A percentile compares a stretch with the other conserved stretches of the same genome.
Conservation (phyloP, 805 yeast genomes). For the Candida incommunis region DNA sequence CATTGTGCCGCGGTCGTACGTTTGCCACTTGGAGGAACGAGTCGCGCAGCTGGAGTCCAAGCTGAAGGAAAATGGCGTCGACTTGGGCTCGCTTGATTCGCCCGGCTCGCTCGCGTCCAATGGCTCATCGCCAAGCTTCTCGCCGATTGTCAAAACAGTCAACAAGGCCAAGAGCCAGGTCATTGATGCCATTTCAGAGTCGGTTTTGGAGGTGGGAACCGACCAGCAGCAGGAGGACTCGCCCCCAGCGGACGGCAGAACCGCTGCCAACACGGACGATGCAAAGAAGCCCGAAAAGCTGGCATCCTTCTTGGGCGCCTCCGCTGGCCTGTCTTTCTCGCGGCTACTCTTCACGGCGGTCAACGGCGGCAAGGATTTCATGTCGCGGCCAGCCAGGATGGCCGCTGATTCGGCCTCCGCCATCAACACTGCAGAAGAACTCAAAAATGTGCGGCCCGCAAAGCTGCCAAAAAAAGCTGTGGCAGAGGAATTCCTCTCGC, state of each 20-base stretch:
- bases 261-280: not conserved
- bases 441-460: constrained; percentile 25
- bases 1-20: constrained; percentile 62
- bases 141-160: not conserved
- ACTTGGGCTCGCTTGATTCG: constrained; percentile 13
- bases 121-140: constrained; percentile 2
- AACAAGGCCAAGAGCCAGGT: not conserved
- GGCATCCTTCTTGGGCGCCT: constrained; percentile 18
- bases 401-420: constrained; percentile 13
- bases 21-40: constrained; percentile 55
- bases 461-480: constrained; percentile 53
- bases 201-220: not conserved
- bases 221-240: not conserved
- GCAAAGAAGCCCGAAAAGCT: constrained; percentile 3
- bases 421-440: constrained; percentile 11
- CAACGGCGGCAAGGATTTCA: constrained; percentile 25
- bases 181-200: not conserved
- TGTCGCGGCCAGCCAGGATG: constrained; percentile 11
- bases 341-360: constrained; percentile 66
- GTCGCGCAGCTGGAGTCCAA: constrained; percentile 41
- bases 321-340: constrained; percentile 55
- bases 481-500: constrained; percentile 50
- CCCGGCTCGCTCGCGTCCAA: constrained; percentile 6
- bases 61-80: constrained; percentile 30
- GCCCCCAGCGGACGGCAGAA: not conserved